A percentile compares a stretch with the other conserved stretches of the same genome.
phyloP scores from a whole-genome alignment of 805 yeast genomes.

The Suhomyces vadensis region DNA sequence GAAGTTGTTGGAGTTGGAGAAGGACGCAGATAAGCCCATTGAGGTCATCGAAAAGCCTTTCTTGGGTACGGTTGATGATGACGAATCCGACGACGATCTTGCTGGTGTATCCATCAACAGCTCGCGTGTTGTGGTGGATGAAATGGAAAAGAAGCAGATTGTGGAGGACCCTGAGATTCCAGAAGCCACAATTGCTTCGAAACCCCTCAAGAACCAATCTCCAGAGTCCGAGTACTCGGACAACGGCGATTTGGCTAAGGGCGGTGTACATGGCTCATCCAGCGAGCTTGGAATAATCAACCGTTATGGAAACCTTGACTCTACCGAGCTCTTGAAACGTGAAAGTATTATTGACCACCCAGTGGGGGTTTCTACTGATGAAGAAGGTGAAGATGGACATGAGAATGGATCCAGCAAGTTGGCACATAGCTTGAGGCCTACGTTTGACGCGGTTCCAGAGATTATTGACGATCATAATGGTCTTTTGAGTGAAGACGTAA shows the following conservation, averaged over 20 bases:
- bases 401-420: slow-evolving; percentile 23
- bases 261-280: slow-evolving; percentile 2
- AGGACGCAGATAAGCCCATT: slow-evolving; percentile 8
- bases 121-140: slow-evolving; percentile 25
- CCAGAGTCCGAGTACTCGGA: slow-evolving; percentile 6
- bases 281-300: slow-evolving; percentile 22
- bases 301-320: slow-evolving; percentile 21
- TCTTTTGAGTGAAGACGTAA: slow-evolving; percentile 26
- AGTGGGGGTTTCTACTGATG: slow-evolving; percentile 11
- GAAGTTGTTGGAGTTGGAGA: slow-evolving; percentile 17
- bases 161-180: not conserved
- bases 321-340: slow-evolving; percentile 19
- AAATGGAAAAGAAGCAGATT: slow-evolving; percentile 19
- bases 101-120: slow-evolving; percentile 22
- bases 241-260: slow-evolving; percentile 5
- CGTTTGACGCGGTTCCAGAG: slow-evolving; percentile 32
- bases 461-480: slow-evolving; percentile 22
- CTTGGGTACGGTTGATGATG: slow-evolving; percentile 4
- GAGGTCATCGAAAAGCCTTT: slow-evolving; percentile 2
- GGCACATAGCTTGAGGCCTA: slow-evolving; percentile 30
- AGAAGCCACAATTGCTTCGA: not conserved
- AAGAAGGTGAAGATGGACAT: slow-evolving; percentile 21
- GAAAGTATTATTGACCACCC: slow-evolving; percentile 8
- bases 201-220: not conserved
- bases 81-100: slow-evolving; percentile 4